Percentiles rank a stretch among this genome's conserved stretches.
These are phyloP conservation scores for Sarcomyxa edulis DNA, from an alignment of 768 basidiomycete genomes.

Conservation along the genomic window DNA sequence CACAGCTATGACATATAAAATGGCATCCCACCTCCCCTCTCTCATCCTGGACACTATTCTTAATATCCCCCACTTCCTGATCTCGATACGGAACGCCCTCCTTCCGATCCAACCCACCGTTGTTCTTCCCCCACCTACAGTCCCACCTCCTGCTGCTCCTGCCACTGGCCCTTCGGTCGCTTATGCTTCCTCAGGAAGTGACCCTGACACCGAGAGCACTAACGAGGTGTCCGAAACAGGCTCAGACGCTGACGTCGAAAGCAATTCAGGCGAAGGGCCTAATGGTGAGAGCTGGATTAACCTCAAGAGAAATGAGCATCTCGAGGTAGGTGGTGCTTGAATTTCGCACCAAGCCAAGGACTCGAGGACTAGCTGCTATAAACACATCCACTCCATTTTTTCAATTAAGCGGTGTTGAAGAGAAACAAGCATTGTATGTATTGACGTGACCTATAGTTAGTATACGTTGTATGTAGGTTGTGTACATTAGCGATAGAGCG, in stretches of 20 bases:
- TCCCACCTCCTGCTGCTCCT: constrained; percentile 16
- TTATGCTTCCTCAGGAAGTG: not conserved
- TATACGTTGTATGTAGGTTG: too few relatives aligned
- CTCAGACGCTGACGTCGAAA: constrained; percentile 69
- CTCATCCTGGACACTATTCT: constrained; percentile 60
- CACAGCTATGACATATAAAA: constrained; percentile 60
- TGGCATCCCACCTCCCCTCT: constrained; percentile 68
- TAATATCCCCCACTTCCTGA: constrained; percentile 59
- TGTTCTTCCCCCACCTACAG: constrained; percentile 24
- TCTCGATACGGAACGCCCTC: constrained; percentile 57
- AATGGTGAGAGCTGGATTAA: constrained; percentile 70
- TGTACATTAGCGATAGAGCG: too few relatives aligned
- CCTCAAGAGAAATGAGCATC: constrained; percentile 40
- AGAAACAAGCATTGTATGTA: too few relatives aligned
- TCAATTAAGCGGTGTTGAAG: too few relatives aligned
- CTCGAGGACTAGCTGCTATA: too few relatives aligned
- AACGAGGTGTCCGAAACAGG: constrained; percentile 33
- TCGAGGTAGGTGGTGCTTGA: too few relatives aligned
- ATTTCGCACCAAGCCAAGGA: too few relatives aligned
- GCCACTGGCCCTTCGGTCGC: too few relatives aligned
- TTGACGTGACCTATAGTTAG: too few relatives aligned
- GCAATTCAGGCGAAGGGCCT: constrained; percentile 46
- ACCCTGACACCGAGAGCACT: constrained; percentile 13
- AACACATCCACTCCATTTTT: too few relatives aligned
- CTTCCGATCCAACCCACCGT: constrained; percentile 45